Conservation (phyloP, 2,329 filamentous ascomycete species). For the Hypoxylon sp. region DNA sequence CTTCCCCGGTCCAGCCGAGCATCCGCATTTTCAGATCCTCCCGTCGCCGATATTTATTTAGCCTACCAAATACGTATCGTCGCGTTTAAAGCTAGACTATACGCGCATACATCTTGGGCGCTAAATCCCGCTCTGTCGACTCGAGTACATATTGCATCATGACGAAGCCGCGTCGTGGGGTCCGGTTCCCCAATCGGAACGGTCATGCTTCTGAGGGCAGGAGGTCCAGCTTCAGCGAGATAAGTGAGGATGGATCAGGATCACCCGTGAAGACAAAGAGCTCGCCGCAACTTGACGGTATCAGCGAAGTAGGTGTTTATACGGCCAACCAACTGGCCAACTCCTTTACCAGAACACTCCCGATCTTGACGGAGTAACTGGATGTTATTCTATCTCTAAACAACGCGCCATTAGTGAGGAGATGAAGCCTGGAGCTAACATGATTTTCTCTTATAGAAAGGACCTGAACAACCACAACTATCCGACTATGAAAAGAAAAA, state of each 20-base stretch:
- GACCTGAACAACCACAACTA: slow-evolving; percentile 59
- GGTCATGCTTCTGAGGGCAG: slow-evolving; percentile 66
- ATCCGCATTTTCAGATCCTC: background rate
- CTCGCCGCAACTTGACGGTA: slow-evolving; percentile 55
- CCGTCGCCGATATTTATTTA: slow-evolving; percentile 11
- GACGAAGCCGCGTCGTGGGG: slow-evolving; percentile 64
- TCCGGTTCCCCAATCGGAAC: slow-evolving; percentile 68
- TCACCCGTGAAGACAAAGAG: slow-evolving; percentile 53
- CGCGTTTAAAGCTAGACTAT: slow-evolving; percentile 14
- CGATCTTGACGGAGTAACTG: background rate
- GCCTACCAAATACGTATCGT: slow-evolving; percentile 10
- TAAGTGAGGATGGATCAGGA: slow-evolving; percentile 71
- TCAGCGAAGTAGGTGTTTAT: slow-evolving; percentile 55
- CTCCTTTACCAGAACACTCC: background rate
- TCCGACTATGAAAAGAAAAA: slow-evolving; percentile 98
- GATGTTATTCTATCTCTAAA: background rate
- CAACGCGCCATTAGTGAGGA: background rate
- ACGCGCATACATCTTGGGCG: background rate
- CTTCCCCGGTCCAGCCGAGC: slow-evolving; percentile 24
- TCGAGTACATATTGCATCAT: slow-evolving; percentile 41
- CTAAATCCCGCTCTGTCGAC: slow-evolving; percentile 2
- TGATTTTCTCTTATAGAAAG: slow-evolving; percentile 56
- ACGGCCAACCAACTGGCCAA: background rate
- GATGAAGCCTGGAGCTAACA: slow-evolving; percentile 12
- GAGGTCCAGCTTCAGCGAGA: slow-evolving; percentile 79